Percentiles rank a stretch among this genome's conserved stretches.
These are phyloP conservation scores for Ilex aquifolium DNA, from an alignment of 257 asterid genomes.

Conservation along the genomic window DNA sequence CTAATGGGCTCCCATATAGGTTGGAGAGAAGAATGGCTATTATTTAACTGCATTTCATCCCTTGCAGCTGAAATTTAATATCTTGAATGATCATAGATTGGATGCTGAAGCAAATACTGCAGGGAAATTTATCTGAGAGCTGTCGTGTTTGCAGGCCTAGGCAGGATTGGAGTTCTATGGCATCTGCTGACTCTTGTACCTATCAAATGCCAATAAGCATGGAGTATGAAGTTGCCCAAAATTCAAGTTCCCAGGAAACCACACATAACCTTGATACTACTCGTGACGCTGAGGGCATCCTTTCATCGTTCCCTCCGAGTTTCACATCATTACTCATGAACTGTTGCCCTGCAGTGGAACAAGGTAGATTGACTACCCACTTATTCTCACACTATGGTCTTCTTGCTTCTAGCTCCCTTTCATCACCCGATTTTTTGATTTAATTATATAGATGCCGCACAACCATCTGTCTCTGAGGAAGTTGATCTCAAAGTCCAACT, in stretches of 20 bases:
- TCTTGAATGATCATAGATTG: not conserved
- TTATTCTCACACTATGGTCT: constrained; percentile 6
- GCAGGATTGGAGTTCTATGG: constrained; percentile 20
- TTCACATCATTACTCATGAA: constrained; percentile 61
- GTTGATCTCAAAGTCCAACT: constrained; percentile 54
- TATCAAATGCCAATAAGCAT: constrained; percentile 27
- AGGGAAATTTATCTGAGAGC: constrained; percentile 9
- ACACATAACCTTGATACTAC: constrained; percentile 23
- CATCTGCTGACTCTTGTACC: constrained; percentile 35
- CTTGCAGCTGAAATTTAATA: not conserved
- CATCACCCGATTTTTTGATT: constrained; percentile 7
- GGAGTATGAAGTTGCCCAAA: constrained; percentile 25
- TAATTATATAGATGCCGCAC: constrained; percentile 28
- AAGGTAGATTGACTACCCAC: constrained; percentile 25
- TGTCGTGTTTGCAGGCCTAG: constrained; percentile 32
- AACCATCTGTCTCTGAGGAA: constrained; percentile 26
- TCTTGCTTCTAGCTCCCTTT: constrained; percentile 7
- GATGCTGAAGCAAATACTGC: not conserved
- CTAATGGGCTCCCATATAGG: constrained; percentile 39
- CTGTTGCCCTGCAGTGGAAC: constrained; percentile 48
- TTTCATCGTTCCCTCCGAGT: constrained; percentile 63
- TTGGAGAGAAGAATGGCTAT: constrained; percentile 13
- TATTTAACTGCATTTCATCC: constrained; percentile 8
- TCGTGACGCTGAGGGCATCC: constrained; percentile 30
- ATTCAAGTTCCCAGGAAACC: constrained; percentile 28